Evolutionary conservation across 1,139 yeast species (phyloP).

Genomic region (Scheffersomyces quercinus): DNA sequence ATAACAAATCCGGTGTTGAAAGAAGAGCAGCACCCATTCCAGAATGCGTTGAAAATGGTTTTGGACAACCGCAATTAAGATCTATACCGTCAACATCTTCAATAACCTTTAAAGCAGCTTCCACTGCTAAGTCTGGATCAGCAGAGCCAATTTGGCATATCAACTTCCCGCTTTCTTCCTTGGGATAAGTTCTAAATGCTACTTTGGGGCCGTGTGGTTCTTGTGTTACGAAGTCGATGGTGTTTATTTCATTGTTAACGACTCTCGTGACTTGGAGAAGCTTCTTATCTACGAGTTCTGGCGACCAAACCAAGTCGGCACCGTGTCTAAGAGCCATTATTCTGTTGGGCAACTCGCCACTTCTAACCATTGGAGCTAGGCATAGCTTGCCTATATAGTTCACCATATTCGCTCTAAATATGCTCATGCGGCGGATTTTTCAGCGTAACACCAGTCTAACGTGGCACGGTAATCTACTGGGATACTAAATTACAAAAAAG

Average conservation of each 20-base stretch:
- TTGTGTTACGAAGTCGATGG: slow-evolving; percentile 54
- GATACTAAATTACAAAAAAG: too few relatives aligned
- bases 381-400: slow-evolving; percentile 64
- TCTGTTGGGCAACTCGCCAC: slow-evolving; percentile 91
- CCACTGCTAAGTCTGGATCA: slow-evolving; percentile 77
- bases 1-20: slow-evolving; percentile 75
- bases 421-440: slow-evolving; percentile 23
- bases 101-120: slow-evolving; percentile 80
- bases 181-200: slow-evolving; percentile 73
- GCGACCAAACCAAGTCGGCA: slow-evolving; percentile 95
- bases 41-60: slow-evolving; percentile 80
- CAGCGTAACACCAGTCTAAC: too few relatives aligned
- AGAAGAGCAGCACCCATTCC: slow-evolving; percentile 98
- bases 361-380: slow-evolving; percentile 94
- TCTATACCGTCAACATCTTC: slow-evolving; percentile 90
- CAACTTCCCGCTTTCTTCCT: slow-evolving; percentile 58
- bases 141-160: slow-evolving; percentile 93
- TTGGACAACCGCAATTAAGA: slow-evolving; percentile 95
- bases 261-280: slow-evolving; percentile 66
- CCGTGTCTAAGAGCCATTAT: slow-evolving; percentile 77
- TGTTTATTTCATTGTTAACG: slow-evolving; percentile 53
- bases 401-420: slow-evolving; percentile 14
- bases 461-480: too few relatives aligned
- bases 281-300: slow-evolving; percentile 89
- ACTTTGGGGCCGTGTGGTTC: slow-evolving; percentile 31